Evolutionary conservation across 441 rosid genomes (phyloP).

Genomic region (Croton laevigatus): DNA sequence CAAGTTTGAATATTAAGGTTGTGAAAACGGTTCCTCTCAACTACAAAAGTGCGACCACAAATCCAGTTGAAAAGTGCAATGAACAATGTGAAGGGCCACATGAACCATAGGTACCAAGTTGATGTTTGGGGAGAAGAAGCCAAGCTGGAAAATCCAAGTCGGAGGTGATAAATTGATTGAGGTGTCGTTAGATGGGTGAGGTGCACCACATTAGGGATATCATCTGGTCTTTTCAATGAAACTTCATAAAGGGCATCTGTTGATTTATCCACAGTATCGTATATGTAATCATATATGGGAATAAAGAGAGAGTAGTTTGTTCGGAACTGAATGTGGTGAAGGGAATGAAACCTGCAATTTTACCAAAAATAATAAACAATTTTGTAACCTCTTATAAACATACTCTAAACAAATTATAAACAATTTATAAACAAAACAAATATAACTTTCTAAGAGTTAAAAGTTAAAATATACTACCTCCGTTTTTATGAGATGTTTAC

Average conservation of each 20-base stretch:
- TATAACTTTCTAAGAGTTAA: too few relatives aligned
- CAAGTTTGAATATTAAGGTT: conserved; percentile 59
- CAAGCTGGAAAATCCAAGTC: background rate
- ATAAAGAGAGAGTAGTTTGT: conserved; percentile 33
- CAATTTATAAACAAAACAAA: too few relatives aligned
- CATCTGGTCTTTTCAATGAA: conserved; percentile 36
- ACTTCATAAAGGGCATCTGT: conserved; percentile 36
- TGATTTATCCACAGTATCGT: conserved; percentile 47
- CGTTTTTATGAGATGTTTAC: too few relatives aligned
- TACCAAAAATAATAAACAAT: too few relatives aligned
- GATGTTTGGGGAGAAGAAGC: background rate
- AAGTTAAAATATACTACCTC: too few relatives aligned
- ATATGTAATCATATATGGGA: conserved; percentile 62
- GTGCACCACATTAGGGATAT: conserved; percentile 18
- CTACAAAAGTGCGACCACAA: conserved; percentile 35
- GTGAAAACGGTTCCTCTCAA: conserved; percentile 44
- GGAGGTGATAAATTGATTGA: background rate
- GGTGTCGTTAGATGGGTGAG: background rate
- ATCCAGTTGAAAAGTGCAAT: conserved; percentile 26
- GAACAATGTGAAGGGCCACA: too few relatives aligned
- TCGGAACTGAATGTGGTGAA: conserved; percentile 57
- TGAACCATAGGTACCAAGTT: background rate
- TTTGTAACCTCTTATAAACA: too few relatives aligned
- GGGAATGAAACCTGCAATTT: conserved; percentile 45
- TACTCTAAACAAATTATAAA: too few relatives aligned